Conservation (phyloP, 2,329 filamentous ascomycete species). For the Fusarium nygamai region DNA sequence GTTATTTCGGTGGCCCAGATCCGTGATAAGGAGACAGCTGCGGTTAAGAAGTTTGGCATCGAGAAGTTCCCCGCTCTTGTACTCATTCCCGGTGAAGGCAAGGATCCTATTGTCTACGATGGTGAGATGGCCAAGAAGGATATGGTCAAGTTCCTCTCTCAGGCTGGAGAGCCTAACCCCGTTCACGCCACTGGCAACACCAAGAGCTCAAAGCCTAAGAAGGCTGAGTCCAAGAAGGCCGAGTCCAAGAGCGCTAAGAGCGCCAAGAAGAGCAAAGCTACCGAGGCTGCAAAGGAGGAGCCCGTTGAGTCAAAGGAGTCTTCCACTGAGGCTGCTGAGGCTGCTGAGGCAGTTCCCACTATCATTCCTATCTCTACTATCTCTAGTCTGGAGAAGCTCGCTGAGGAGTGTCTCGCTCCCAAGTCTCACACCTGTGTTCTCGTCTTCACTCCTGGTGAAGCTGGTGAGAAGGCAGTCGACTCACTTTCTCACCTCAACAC, state of each 20-base stretch:
- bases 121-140: slow-evolving; percentile 87
- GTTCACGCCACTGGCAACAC: slow-evolving; percentile 59
- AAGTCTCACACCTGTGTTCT: slow-evolving; percentile 88
- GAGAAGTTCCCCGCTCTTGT: slow-evolving; percentile 82
- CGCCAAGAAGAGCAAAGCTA: slow-evolving; percentile 42
- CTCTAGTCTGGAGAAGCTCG: slow-evolving; percentile 69
- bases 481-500: slow-evolving; percentile 78
- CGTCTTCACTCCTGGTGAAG: slow-evolving; percentile 69
- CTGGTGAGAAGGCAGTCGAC: slow-evolving; percentile 66
- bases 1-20: slow-evolving; percentile 84
- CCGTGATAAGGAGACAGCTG: slow-evolving; percentile 78
- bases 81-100: slow-evolving; percentile 76
- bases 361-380: slow-evolving; percentile 74
- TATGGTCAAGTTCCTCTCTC: slow-evolving; percentile 84
- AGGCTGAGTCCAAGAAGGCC: slow-evolving; percentile 41
- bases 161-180: slow-evolving; percentile 81
- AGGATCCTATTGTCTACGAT: slow-evolving; percentile 76
- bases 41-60: slow-evolving; percentile 79
- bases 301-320: slow-evolving; percentile 39
- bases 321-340: slow-evolving; percentile 22
- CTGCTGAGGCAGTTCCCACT: slow-evolving; percentile 47
- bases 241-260: slow-evolving; percentile 47
- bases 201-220: slow-evolving; percentile 54
- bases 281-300: slow-evolving; percentile 47
- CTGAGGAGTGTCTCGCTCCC: slow-evolving; percentile 75